Evolutionary conservation across 1,284 basidiomycete species (phyloP), one percentile per base, ranked within the genome.

Genomic region (Entoloma clypeatum): DNA sequence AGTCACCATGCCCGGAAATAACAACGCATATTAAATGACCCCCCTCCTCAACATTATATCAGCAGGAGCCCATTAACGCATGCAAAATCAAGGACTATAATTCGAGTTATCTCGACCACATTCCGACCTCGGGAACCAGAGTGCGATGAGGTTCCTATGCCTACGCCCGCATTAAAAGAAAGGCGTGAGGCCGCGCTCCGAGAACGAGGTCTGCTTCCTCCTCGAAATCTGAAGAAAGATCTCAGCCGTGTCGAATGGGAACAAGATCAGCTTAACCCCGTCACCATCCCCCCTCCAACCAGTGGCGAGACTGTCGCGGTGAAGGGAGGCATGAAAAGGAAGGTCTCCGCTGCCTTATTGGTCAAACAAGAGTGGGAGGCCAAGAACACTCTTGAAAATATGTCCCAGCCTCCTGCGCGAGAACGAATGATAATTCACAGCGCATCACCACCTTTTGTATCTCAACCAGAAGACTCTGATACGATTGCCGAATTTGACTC

Each of bases 171-270:
- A 9, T 51, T 59, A 13, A 59, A 60, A 30, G 63, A 64, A 29
- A 55, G 56, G n/a, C 64, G 76, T 6, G 70, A 77, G 36, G 75
- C 73, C 7, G 76, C 76, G 2, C 63, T 79, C 13, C 66, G 76
- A 4, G 76, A 69, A 51, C 68, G 75, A 22, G 77, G 76, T 1
- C 59, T 79, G 22, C 59, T 72, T 2, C 76, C 76, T 21, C 67
- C 72, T 2, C 58, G 69, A 10, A 55, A 45, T n/a, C 56, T 52
- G 33, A 51, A 51, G 35, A 66, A 63, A 39, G 71, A 78, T 45
- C 58, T 77, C 6, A 75, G 72, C 47, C 51, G 59, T 17, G 72
- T 69, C 44, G 76, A 78, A 51, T 59, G 54, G 2, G 68, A 71
- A 41, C 65, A 67, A 18, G 76, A 79, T 51, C 33, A 27, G 8